A percentile compares a stretch with the other conserved stretches of the same genome.
These are phyloP conservation scores for Leucosporidium creatinivorum DNA, from an alignment of 768 basidiomycete genomes.

Conservation along the genomic window DNA sequence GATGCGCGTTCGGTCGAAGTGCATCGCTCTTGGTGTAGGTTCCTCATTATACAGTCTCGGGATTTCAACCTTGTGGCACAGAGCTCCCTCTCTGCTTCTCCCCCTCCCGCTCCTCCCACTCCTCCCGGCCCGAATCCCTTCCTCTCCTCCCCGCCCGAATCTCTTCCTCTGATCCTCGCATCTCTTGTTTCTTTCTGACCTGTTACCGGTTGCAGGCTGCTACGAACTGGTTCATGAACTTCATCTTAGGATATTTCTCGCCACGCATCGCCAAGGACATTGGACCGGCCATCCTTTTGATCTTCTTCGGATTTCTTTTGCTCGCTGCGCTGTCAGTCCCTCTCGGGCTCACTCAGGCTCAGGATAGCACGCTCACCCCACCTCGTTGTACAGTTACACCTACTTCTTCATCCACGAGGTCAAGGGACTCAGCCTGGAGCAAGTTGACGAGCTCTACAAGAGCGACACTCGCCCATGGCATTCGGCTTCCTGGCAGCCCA, in stretches of 20 bases:
- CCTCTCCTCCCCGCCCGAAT: too few species aligned
- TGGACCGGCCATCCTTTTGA: neutral
- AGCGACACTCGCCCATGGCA: neutral
- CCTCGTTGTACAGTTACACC: neutral
- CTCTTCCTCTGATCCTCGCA: neutral
- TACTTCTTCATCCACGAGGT: constrained; percentile 12
- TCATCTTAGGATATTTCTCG: neutral
- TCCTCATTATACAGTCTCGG: too few species aligned
- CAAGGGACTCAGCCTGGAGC: constrained; percentile 11
- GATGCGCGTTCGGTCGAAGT: constrained; percentile 25
- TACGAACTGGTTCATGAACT: constrained; percentile 10
- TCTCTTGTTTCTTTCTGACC: neutral
- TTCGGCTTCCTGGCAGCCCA: neutral
- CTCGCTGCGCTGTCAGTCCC: neutral
- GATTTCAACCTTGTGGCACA: too few species aligned
- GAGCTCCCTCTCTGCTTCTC: too few species aligned
- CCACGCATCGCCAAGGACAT: constrained; percentile 3
- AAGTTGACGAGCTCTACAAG: constrained; percentile 7
- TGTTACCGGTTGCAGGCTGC: neutral
- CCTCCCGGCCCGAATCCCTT: too few species aligned
- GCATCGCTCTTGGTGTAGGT: constrained; percentile 7
- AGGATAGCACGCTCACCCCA: too few species aligned
- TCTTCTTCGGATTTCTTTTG: neutral
- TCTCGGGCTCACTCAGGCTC: too few species aligned
- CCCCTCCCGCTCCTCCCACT: too few species aligned